Conservation (phyloP, 2,329 filamentous ascomycete species). For the Fusarium palustre region DNA sequence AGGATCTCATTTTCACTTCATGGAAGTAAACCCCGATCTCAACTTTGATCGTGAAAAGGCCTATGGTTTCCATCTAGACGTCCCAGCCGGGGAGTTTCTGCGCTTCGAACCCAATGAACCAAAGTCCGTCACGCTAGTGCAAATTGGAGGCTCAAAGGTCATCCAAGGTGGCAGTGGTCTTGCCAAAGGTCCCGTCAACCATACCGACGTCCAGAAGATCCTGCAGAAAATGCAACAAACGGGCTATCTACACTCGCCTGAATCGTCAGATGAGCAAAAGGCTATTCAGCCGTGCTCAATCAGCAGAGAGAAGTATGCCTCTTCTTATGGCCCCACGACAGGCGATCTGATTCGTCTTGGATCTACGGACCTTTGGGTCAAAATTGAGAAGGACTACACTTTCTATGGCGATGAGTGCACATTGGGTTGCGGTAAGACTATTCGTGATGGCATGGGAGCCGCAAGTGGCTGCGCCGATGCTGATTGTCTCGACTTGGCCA, state of each 20-base stretch:
- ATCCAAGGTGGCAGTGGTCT: neutral
- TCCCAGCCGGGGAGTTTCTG: neutral
- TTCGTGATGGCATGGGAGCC: neutral
- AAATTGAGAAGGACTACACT: neutral
- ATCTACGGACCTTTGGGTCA: neutral
- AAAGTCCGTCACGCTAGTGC: neutral
- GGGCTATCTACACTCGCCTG: neutral
- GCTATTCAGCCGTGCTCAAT: neutral
- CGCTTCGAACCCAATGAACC: neutral
- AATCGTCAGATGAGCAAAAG: neutral
- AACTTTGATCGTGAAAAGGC: neutral
- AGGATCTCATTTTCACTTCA: neutral
- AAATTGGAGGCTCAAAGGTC: neutral
- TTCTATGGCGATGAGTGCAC: neutral
- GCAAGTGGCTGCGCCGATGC: neutral
- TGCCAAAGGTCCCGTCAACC: neutral
- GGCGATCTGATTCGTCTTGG: neutral
- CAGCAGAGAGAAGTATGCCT: neutral
- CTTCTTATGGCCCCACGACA: neutral
- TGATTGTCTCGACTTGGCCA: neutral
- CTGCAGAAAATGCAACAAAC: neutral
- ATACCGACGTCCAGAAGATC: accelerated
- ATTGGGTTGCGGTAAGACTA: neutral
- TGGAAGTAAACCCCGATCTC: neutral
- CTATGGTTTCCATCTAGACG: neutral